These are phyloP conservation scores for Lodderomyces pseudojiufengensis DNA, from an alignment of 1,139 yeast genomes.

Conservation along the genomic window DNA sequence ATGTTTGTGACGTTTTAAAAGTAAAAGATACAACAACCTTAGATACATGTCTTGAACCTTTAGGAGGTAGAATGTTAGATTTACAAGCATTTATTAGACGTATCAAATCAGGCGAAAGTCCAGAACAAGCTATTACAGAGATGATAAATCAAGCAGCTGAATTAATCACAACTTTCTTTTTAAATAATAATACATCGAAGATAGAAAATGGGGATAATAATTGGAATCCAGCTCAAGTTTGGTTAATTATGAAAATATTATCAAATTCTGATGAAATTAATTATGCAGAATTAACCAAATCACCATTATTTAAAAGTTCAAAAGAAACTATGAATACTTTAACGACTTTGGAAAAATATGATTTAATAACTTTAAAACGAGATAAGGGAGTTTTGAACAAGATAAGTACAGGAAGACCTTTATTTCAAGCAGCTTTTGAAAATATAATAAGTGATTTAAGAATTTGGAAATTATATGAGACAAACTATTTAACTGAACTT, in stretches of 20 bases:
- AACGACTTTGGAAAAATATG: conserved; percentile 72
- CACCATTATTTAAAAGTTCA: conserved; percentile 65
- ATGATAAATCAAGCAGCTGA: conserved; percentile 84
- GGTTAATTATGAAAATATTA: conserved; percentile 73
- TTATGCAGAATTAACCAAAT: conserved; percentile 51
- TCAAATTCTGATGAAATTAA: conserved; percentile 44
- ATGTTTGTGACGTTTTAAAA: conserved; percentile 61
- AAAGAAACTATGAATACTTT: conserved; percentile 49
- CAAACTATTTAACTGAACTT: conserved; percentile 51
- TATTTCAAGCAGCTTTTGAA: conserved; percentile 76
- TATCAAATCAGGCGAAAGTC: conserved; percentile 80
- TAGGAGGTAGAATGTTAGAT: conserved; percentile 95
- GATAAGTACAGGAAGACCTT: conserved; percentile 78
- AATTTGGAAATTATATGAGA: conserved; percentile 60
- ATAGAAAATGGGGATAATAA: conserved; percentile 30
- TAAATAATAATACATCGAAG: conserved; percentile 32
- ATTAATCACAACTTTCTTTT: conserved; percentile 79
- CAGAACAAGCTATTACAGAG: conserved; percentile 69
- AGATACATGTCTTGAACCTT: conserved; percentile 60
- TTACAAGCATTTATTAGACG: conserved; percentile 87
- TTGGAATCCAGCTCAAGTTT: conserved; percentile 79
- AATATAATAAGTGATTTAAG: conserved; percentile 57
- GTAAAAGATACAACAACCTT: conserved; percentile 30
- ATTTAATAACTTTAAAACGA: conserved; percentile 63
- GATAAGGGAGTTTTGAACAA: conserved; percentile 71